phyloP scores from a whole-genome alignment of 768 basidiomycete genomes.

The Clathrus columnatus region DNA sequence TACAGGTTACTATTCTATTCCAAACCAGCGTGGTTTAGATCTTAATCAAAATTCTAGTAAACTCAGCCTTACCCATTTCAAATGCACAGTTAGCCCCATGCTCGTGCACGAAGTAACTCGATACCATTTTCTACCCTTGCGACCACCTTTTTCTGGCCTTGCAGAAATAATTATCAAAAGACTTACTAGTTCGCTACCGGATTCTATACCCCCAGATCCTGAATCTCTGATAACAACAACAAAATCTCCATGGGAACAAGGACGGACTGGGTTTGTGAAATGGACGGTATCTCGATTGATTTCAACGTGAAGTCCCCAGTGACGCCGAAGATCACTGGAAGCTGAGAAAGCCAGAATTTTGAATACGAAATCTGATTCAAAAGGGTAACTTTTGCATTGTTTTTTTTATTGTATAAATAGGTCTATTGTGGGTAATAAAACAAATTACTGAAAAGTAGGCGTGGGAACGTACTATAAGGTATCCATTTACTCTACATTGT shows the following conservation, averaged over 20 bases:
- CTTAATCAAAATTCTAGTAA: slow-evolving; percentile 49
- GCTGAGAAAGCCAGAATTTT: not conserved
- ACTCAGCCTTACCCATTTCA: slow-evolving; percentile 43
- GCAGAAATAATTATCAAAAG: not conserved
- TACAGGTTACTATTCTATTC: slow-evolving; percentile 65
- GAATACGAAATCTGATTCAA: not conserved
- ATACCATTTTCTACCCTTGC: slow-evolving; percentile 40
- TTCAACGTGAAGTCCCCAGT: slow-evolving; percentile 1
- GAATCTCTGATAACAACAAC: slow-evolving; percentile 20
- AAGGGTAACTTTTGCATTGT: not conserved
- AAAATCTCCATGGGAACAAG: slow-evolving; percentile 70
- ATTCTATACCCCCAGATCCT: slow-evolving; percentile 29
- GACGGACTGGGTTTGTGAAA: slow-evolving; percentile 62
- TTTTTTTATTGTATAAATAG: not conserved
- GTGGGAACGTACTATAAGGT: too few species aligned
- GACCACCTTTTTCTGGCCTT: not conserved
- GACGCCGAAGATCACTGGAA: slow-evolving; percentile 2
- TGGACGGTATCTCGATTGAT: slow-evolving; percentile 65
- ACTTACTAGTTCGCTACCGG: slow-evolving; percentile 20
- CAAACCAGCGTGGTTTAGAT: slow-evolving; percentile 68
- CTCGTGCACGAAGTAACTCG: slow-evolving; percentile 32
- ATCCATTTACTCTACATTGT: not conserved
- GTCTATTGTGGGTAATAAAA: too few species aligned
- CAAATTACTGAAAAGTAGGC: too few species aligned
- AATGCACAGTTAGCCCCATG: slow-evolving; percentile 37